Base-by-base conservation (phyloP, 352 stramenopile genomes). In the Phytophthora kernoviae region DNA sequence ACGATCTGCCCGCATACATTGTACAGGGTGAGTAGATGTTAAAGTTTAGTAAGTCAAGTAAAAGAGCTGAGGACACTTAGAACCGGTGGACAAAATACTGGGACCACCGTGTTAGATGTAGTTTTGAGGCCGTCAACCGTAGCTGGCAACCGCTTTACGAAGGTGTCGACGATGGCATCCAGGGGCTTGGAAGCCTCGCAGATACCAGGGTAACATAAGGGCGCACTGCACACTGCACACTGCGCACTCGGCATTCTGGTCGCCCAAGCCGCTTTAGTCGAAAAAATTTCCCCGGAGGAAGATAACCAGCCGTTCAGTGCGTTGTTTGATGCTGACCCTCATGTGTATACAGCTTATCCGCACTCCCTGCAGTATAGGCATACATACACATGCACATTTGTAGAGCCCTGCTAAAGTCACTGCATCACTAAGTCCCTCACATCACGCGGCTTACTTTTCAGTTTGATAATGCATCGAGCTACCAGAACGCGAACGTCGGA, bases 91-190 rank as follows among this genome's bases (percentile, higher is more conserved):
- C 0, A 37, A 51, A 5, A 51, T 58, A 5, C 70, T 66, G 0
- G 70, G 58, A 5, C 70, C 65, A 20, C 65, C 70, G 45, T 79
- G 45, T 73, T 75, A n/a, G n/a, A n/a, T n/a, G n/a, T 15, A 41
- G 8, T 17, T 9, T 41, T 15, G 34, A 12, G 12, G 14, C 18
- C 34, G 34, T 15, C 12, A 41, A 9, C 18, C 14, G 34, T 41
- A 41, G 34, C 34, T 6, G 14, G 34, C 4, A 41, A 17, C 6
- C 34, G 34, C 34, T 41, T 41, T 4, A 41, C 34, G 34, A 41
- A 41, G 4, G 18, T 17, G 34, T 41, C 34, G 34, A 41, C 14
- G 8, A 5, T 41, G 12, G 14, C 34, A 15, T 41, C 34, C 6
- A 41, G 10, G 4, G 34, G 5, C 9, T 12, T 15, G 14, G 34